Base-by-base conservation (phyloP, 257 asterid genomes). In the Gentiana straminea region DNA sequence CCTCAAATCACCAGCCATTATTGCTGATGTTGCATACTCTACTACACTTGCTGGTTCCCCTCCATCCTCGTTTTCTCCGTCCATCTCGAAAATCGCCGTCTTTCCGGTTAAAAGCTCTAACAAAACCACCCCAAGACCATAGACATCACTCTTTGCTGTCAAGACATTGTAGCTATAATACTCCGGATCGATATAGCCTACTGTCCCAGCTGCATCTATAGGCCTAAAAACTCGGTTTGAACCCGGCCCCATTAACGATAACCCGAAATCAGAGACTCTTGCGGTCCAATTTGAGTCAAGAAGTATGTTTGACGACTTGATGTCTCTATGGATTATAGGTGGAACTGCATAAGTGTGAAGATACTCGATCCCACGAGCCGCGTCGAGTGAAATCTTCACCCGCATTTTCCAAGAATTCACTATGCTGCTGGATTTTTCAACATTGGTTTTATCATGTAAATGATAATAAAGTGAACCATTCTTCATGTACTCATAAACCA, bases 301-400 rank as follows among this genome's bases (percentile, higher is more conserved):
- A 66, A 89, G 55, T 55, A 89, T 86, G 63, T 89, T 89, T 0
- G 97, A 89, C 0, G 97, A 81, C 75, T 89, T 89, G 47, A 89
- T 89, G 56, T 89, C 97, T 1, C 97, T 79, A 41, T 89, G 97
- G 36, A 89, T 89, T 34, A 89, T 86, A 0, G 95, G 92, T 0
- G 97, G 97, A 37, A 83, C 94, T 0, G 97, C 95, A 36, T 89
- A 89, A 44, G 70, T 79, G 55, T 89, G 97, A 4, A 89, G 84
- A 48, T 86, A 89, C 68, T 89, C 95, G 1, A 89, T 86, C 45
- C 95, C 97, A 8, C 94, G 86, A 7, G 97, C 89, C 0, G 94
- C 97, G 7, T 86, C 95, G 41, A 89, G 35, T 0, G 97, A 63
- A 49, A 86, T 70, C 71, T 83, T 86, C 64, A 86, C 81, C 81